Evolutionary conservation across 306 rosid species (phyloP).

Genomic region (Trichosanthes truncata): DNA sequence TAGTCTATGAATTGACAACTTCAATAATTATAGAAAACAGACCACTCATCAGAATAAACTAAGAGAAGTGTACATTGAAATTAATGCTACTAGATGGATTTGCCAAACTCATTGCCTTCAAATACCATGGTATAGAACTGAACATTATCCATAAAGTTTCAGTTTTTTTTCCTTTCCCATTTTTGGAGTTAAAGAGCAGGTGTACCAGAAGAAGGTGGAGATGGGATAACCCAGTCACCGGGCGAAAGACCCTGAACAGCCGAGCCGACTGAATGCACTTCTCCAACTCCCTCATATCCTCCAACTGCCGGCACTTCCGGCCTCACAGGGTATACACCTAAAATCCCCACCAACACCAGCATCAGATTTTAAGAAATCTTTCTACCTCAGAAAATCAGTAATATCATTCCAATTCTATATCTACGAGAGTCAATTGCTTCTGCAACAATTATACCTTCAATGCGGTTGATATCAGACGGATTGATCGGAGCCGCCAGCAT

Average conservation of each 20-base stretch:
- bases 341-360: background rate
- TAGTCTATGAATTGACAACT: background rate
- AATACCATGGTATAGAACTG: background rate
- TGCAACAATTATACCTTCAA: conserved; percentile 40
- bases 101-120: background rate
- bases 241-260: conserved; percentile 44
- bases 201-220: conserved; percentile 73
- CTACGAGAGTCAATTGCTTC: background rate
- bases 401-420: background rate
- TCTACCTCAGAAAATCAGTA: background rate
- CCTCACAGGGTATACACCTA: conserved; percentile 84
- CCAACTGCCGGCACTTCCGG: conserved; percentile 85
- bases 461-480: conserved; percentile 80
- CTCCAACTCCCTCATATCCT: conserved; percentile 92
- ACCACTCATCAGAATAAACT: background rate
- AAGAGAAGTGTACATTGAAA: background rate
- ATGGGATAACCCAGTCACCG: conserved; percentile 91
- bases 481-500: conserved; percentile 89
- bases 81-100: background rate
- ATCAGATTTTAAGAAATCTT: background rate
- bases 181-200: background rate
- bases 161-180: background rate
- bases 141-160: background rate
- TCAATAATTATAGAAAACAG: background rate
- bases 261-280: conserved; percentile 61